Evolutionary conservation across 2,329 filamentous ascomycete genomes (phyloP).

Genomic region (Trichophyton schoenleinii): DNA sequence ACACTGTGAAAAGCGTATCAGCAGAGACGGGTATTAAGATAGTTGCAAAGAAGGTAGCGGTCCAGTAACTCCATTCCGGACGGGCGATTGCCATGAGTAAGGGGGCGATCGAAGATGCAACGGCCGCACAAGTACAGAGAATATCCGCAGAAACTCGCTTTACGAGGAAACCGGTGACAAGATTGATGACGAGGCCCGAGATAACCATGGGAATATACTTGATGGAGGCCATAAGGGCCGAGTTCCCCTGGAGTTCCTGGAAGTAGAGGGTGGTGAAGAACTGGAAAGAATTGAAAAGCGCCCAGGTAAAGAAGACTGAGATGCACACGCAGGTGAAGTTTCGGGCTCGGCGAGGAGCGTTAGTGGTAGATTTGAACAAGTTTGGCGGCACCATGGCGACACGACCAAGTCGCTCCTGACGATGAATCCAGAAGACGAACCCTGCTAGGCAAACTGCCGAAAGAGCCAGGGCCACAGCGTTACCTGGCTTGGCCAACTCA

Average conservation of each 20-base stretch:
- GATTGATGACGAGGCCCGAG: conserved; percentile 20
- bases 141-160: conserved; percentile 8
- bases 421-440: conserved; percentile 43
- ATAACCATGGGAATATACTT: conserved; percentile 37
- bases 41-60: conserved; percentile 8
- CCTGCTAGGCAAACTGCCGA: conserved; percentile 25
- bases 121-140: conserved; percentile 7
- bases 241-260: conserved; percentile 38
- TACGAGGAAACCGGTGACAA: conserved; percentile 11
- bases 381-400: conserved; percentile 48
- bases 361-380: conserved; percentile 41
- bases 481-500: conserved; percentile 41
- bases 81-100: conserved; percentile 11
- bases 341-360: conserved; percentile 40
- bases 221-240: conserved; percentile 36
- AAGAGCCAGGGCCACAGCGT: conserved; percentile 28
- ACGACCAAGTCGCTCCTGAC: conserved; percentile 31
- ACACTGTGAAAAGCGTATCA: conserved; percentile 32
- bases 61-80: conserved; percentile 11
- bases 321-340: conserved; percentile 41
- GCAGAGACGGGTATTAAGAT: conserved; percentile 10
- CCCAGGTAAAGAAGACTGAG: conserved; percentile 34
- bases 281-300: conserved; percentile 26
- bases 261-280: conserved; percentile 27
- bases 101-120: conserved; percentile 8